These are phyloP conservation scores for Sordariomycetes sp. DNA, from an alignment of 2,329 filamentous ascomycete species.

Conservation along the genomic window DNA sequence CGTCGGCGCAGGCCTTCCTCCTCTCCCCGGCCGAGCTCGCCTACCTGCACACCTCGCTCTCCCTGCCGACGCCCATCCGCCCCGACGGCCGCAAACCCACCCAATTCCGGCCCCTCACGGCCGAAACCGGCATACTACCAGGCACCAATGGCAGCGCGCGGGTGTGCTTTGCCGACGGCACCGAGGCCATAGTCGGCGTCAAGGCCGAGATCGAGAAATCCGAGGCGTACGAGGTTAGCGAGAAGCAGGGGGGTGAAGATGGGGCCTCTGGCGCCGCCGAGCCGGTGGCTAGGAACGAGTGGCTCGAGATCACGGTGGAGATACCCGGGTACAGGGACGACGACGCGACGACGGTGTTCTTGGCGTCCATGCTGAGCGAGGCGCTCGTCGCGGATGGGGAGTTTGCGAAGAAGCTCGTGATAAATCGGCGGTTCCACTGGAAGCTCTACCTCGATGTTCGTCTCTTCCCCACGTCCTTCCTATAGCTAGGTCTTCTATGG, in stretches of 20 bases:
- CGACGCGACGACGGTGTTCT: constrained; percentile 77
- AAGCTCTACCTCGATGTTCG: constrained; percentile 82
- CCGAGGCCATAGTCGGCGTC: constrained; percentile 89
- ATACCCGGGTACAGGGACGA: constrained; percentile 87
- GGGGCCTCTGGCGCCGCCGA: constrained; percentile 17
- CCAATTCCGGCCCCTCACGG: constrained; percentile 83
- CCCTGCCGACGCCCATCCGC: constrained; percentile 71
- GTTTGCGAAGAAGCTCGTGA: constrained; percentile 64
- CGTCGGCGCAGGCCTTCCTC: constrained; percentile 54
- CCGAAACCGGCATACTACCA: constrained; percentile 83
- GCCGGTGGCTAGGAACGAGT: constrained; percentile 40
- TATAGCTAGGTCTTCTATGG: background rate
- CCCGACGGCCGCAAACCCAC: constrained; percentile 74
- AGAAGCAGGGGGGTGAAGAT: constrained; percentile 24
- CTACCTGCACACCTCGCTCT: constrained; percentile 83
- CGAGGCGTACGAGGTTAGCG: constrained; percentile 13
- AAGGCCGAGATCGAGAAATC: constrained; percentile 90
- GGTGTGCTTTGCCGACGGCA: constrained; percentile 89
- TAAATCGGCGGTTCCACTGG: constrained; percentile 93
- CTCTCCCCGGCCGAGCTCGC: constrained; percentile 94
- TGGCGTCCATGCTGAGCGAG: constrained; percentile 82
- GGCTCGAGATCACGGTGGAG: constrained; percentile 87
- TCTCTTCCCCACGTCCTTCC: background rate
- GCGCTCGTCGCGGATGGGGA: constrained; percentile 65
- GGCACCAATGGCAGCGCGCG: constrained; percentile 86